phyloP scores from a whole-genome alignment of 2,329 filamentous ascomycete genomes.

The Trichoderma afroharzianum region DNA sequence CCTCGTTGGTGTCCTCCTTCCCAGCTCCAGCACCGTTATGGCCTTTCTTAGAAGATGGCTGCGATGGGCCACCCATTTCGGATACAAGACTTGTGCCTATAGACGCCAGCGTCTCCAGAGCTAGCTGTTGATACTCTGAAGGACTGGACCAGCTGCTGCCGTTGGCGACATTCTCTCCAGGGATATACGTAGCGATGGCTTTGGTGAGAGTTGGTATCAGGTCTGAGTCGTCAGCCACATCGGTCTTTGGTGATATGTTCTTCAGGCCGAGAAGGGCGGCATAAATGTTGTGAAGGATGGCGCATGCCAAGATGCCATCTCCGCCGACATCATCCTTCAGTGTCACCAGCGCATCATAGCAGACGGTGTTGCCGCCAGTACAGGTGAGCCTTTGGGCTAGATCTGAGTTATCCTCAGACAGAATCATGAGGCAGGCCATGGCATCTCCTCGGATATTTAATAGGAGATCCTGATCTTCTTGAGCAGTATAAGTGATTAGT shows the following conservation, averaged over 20 bases:
- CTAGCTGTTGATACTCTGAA: constrained; percentile 48
- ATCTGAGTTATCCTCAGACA: constrained; percentile 57
- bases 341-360: constrained; percentile 47
- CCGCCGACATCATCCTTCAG: constrained; percentile 47
- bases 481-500: constrained; percentile 45
- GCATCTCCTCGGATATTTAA: constrained; percentile 42
- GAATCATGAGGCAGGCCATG: constrained; percentile 52
- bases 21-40: constrained; percentile 32
- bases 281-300: constrained; percentile 61
- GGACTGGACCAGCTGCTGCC: constrained; percentile 39
- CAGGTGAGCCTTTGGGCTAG: constrained; percentile 52
- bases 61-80: constrained; percentile 38
- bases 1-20: constrained; percentile 33
- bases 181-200: constrained; percentile 27
- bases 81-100: constrained; percentile 59
- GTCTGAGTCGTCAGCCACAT: constrained; percentile 33
- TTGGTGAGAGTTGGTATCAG: constrained; percentile 37
- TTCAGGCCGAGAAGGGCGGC: constrained; percentile 33
- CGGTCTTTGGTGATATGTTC: constrained; percentile 22
- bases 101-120: constrained; percentile 60
- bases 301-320: constrained; percentile 55
- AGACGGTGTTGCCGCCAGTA: constrained; percentile 40
- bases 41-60: constrained; percentile 33
- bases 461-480: constrained; percentile 42
- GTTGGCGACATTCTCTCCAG: constrained; percentile 27